Percentiles rank a stretch among this genome's conserved stretches.
Conservation (phyloP, 768 basidiomycete species). For the Leccinum broughii region DNA sequence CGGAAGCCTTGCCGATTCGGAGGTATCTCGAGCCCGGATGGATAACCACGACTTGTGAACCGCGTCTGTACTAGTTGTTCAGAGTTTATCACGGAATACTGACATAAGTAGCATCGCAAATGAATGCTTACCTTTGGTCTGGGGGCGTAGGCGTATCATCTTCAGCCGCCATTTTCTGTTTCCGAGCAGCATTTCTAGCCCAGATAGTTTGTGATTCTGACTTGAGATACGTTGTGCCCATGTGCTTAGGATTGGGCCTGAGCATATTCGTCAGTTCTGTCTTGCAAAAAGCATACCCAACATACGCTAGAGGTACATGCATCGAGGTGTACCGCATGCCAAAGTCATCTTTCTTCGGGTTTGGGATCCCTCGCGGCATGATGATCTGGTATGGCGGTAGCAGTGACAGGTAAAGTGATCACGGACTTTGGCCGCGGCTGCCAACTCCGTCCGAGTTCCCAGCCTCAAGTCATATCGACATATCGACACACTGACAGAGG, state of each 20-base stretch:
- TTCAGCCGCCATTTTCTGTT: conserved; percentile 45
- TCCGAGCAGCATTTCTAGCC: conserved; percentile 63
- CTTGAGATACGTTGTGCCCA: conserved; percentile 76
- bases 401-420: background rate
- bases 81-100: conserved; percentile 27
- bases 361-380: conserved; percentile 85
- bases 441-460: too few relatives aligned
- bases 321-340: conserved; percentile 82
- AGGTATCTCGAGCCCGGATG: conserved; percentile 77
- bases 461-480: too few relatives aligned
- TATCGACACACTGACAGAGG: too few relatives aligned
- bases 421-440: background rate
- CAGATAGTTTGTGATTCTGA: conserved; percentile 73
- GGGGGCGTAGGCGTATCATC: conserved; percentile 35
- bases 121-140: conserved; percentile 48
- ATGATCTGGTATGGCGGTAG: conserved; percentile 3
- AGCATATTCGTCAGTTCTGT: conserved; percentile 13
- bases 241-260: conserved; percentile 81
- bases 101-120: conserved; percentile 4
- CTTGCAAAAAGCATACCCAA: conserved; percentile 14
- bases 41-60: conserved; percentile 75
- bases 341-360: conserved; percentile 77
- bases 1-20: conserved; percentile 74
- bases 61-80: conserved; percentile 52
- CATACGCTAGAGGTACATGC: conserved; percentile 74